Evolutionary conservation across 2,329 filamentous ascomycete genomes (phyloP), one percentile per base, ranked within the genome.

Genomic region (Apiospora kogelbergensis): DNA sequence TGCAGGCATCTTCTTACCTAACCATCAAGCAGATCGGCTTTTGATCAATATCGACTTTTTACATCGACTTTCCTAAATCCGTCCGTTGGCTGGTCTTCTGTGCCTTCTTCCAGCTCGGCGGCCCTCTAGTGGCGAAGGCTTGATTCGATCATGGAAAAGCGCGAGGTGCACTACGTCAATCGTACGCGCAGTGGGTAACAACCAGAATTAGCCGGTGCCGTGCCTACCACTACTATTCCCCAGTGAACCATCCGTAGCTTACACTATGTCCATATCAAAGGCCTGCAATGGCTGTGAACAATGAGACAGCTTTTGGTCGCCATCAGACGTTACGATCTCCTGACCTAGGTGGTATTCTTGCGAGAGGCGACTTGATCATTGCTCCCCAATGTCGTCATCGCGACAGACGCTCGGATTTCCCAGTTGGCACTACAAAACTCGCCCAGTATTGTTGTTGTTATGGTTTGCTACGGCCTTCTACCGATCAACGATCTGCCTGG

Each of bases 11-110:
- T n/a, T 30, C 46, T 60, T 60, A 60, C 53, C 53, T 37, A 60
- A 37, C 26, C n/a, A n/a, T n/a, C n/a, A n/a, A n/a, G 53, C 53
- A 60, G 53, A 57, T 57, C 48, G 53, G 37, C 30, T 60, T 60
- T 37, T n/a, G 30, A 11, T 60, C 30, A n/a, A 37, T 37, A 60
- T 60, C 53, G 53, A 37, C 53, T 60, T 60, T 60, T 60, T 22
- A 37, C 53, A 60, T 60, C 53, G 53, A n/a, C n/a, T 60, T 60
- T 37, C 6, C 11, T 1, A 11, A 60, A 33, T 11, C 17, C 48
- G 48, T 15, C 20, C 48, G 48, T 33, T 10, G 26, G 30, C 48
- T 13, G 48, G 48, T 60, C n/a, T 60, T 33, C 48, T n/a, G 26
- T 60, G 26, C 33, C 26, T 15, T 30, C 33, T 20, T 17, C 30